Evolutionary conservation across 352 stramenopile genomes (phyloP), one percentile per base, ranked within the genome.

Genomic region (Globisporangium uncinulatum): DNA sequence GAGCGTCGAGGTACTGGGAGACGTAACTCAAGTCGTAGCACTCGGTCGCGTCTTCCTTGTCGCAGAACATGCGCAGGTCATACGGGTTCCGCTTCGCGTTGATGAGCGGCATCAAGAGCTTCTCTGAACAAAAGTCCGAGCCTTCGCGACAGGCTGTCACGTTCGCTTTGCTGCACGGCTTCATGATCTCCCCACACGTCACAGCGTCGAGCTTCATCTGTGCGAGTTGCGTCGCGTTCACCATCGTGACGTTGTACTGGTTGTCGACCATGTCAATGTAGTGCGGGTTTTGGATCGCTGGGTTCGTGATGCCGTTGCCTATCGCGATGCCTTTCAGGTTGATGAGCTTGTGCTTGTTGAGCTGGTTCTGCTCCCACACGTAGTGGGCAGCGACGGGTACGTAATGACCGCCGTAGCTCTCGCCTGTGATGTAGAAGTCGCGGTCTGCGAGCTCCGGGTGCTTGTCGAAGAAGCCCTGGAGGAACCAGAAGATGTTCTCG

Each of bases 231-330:
- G 21, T 67, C 4, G 52, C 52, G 45, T 71, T 77, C 49, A 86
- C 53, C 5, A 89, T 57, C 45, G 76, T 82, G 51, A 89, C 57
- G 62, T 87, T 89, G 70, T 89, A 89, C 20, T 62, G 46, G 62
- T 92, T 90, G 44, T 82, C 65, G 6, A 71, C 64, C 73, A 91
- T 91, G 49, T 89, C 78, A 6, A 71, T 46, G 6, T 65, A 69
- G 51, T 85, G 73, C 19, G 62, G 61, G 43, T 63, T 69, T 36
- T 78, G 70, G 9, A 67, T 43, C 13, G 69, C 44, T 1, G 70
- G 65, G 54, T 73, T 56, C 9, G 61, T 72, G 24, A 79, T 51
- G 4, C 69, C 69, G 48, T 78, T 78, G 36, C 70, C 70, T 19
- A 78, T 71, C 17, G 67, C 65, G 42, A 78, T 57, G 37, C 70